Evolutionary conservation across 257 asterid species (phyloP).

Genomic region (Solanum pimpinellifolium): DNA sequence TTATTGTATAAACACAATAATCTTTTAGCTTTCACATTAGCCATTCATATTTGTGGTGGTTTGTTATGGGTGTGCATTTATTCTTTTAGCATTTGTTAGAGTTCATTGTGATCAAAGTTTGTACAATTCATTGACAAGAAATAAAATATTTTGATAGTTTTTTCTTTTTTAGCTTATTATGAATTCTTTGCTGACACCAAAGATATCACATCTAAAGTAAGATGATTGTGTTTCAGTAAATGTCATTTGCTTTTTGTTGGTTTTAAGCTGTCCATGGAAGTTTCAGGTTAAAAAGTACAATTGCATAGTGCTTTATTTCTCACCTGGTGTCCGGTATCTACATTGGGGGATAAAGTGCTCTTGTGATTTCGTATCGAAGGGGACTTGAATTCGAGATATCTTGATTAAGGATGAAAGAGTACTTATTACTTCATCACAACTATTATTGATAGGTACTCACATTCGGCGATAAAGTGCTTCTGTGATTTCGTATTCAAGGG

Average conservation of each 20-base stretch:
- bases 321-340: not conserved
- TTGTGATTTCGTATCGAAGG: not conserved
- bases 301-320: not conserved
- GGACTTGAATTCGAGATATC: not conserved
- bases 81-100: not conserved
- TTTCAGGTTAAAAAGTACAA: not conserved
- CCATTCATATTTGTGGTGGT: not conserved
- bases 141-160: not conserved
- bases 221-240: not conserved
- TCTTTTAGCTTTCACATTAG: not conserved
- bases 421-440: no score
- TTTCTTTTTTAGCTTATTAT: not conserved
- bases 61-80: not conserved
- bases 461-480: no score
- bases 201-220: not conserved
- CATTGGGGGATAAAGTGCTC: not conserved
- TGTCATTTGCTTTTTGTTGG: not conserved
- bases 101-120: not conserved
- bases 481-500: no score
- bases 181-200: not conserved
- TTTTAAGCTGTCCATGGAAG: not conserved
- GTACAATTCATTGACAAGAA: not conserved
- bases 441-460: no score
- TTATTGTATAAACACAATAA: constrained; percentile 5
- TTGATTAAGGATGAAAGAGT: not conserved